A percentile compares a stretch with the other conserved stretches of the same genome.
Conservation (phyloP, 1,284 basidiomycete genomes). For the Tausonia pullulans region DNA sequence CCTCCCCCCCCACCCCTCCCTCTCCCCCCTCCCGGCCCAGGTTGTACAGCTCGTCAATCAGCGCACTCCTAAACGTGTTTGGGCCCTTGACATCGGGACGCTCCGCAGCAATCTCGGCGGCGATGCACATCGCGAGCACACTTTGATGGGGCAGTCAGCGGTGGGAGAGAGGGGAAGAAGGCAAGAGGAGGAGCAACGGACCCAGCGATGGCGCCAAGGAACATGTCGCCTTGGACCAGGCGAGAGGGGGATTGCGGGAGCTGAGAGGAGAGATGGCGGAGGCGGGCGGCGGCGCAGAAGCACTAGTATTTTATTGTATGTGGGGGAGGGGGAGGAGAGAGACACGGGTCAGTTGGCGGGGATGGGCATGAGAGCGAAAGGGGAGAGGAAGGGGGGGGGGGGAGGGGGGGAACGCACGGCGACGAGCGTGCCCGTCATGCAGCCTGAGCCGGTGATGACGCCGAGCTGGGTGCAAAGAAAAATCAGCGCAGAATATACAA, state of each 20-base stretch:
- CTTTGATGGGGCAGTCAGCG: constrained; percentile 34
- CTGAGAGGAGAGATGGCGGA: constrained; percentile 22
- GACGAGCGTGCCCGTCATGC: constrained; percentile 67
- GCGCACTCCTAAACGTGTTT: constrained; percentile 73
- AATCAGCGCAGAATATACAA: background rate
- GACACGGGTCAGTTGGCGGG: constrained; percentile 10
- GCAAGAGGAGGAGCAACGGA: constrained; percentile 33
- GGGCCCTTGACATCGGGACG: constrained; percentile 63
- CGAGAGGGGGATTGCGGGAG: constrained; percentile 24
- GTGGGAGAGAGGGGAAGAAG: constrained; percentile 2
- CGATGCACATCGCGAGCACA: constrained; percentile 68
- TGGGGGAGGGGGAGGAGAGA: constrained; percentile 22
- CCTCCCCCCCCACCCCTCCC: constrained; percentile 37
- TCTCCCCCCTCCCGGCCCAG: constrained; percentile 35
- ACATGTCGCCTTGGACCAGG: constrained; percentile 57
- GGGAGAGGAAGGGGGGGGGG: background rate
- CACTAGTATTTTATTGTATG: constrained; percentile 23
- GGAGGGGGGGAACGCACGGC: constrained; percentile 33
- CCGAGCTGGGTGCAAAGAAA: constrained; percentile 40
- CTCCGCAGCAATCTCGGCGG: constrained; percentile 66
- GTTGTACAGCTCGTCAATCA: constrained; percentile 64
- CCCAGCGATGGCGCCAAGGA: constrained; percentile 65
- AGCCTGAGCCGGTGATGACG: constrained; percentile 80
- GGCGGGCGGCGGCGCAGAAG: constrained; percentile 60
- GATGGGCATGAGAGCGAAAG: background rate